phyloP scores from a whole-genome alignment of 805 yeast species.

The Lachancea kluyveri region DNA sequence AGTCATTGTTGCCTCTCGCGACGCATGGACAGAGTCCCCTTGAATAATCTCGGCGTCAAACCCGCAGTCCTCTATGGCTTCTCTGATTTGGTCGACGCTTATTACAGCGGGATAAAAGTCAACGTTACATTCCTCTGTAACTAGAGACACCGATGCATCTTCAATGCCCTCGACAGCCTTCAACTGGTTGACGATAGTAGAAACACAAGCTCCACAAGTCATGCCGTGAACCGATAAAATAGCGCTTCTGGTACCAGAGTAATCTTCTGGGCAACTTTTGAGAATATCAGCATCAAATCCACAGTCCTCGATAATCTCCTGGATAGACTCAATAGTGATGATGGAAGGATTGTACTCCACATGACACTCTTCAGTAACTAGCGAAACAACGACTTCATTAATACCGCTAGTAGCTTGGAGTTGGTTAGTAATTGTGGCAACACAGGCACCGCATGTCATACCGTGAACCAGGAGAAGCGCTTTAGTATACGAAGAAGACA shows the following conservation, averaged over 20 bases:
- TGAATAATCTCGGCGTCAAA: slow-evolving; percentile 44
- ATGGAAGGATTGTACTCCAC: slow-evolving; percentile 41
- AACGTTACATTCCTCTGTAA: slow-evolving; percentile 68
- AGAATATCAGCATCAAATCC: slow-evolving; percentile 52
- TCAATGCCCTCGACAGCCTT: slow-evolving; percentile 44
- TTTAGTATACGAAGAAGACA: too few species aligned
- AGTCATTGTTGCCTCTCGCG: too few species aligned
- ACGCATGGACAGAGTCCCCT: slow-evolving; percentile 6
- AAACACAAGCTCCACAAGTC: slow-evolving; percentile 88
- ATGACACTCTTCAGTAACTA: slow-evolving; percentile 67
- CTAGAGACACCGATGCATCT: slow-evolving; percentile 56
- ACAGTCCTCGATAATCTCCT: slow-evolving; percentile 59
- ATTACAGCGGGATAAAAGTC: slow-evolving; percentile 35
- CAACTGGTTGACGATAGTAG: slow-evolving; percentile 55
- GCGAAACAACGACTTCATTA: slow-evolving; percentile 51
- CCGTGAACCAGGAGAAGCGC: slow-evolving; percentile 43
- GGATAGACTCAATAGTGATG: slow-evolving; percentile 31
- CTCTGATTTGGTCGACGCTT: slow-evolving; percentile 35
- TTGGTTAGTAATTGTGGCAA: slow-evolving; percentile 55
- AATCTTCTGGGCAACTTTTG: neutral
- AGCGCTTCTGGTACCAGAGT: too few species aligned
- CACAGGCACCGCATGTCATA: slow-evolving; percentile 92
- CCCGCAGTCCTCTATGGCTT: slow-evolving; percentile 69
- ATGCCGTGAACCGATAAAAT: slow-evolving; percentile 48
- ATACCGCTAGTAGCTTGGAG: slow-evolving; percentile 47